Conservation (phyloP, 1,284 basidiomycete genomes). For the Rhodotorula sp. region DNA sequence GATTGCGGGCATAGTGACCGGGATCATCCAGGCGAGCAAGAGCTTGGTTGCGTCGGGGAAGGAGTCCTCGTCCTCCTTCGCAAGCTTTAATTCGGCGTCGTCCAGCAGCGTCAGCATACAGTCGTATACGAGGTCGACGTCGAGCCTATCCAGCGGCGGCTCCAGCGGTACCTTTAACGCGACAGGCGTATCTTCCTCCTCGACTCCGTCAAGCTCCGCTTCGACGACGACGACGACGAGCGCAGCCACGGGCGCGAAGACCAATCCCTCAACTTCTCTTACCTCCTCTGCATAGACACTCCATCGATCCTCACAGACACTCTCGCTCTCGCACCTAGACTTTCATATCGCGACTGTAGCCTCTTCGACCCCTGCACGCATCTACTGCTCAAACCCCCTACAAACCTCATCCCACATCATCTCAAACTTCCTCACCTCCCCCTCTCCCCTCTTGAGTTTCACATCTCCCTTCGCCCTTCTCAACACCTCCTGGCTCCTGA, state of each 20-base stretch:
- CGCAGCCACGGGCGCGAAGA: background rate
- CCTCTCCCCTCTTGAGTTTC: conserved; percentile 2
- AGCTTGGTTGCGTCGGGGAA: background rate
- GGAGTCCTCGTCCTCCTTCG: background rate
- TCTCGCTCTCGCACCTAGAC: background rate
- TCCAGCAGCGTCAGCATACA: too few species aligned
- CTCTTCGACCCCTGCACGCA: background rate
- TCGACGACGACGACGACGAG: too few species aligned
- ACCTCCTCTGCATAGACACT: background rate
- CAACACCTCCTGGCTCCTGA: conserved; percentile 18
- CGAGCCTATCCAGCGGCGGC: background rate
- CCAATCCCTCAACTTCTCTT: background rate
- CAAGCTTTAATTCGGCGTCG: background rate
- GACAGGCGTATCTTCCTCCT: background rate
- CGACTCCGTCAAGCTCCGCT: background rate
- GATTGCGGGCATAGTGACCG: background rate
- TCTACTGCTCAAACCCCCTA: conserved; percentile 16
- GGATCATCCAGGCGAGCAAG: background rate
- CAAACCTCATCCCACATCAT: conserved; percentile 23
- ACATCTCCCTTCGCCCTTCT: conserved; percentile 16
- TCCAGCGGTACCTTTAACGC: background rate
- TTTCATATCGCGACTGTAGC: background rate
- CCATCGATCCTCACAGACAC: background rate
- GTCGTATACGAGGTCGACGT: background rate
- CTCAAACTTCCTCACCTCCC: conserved; percentile 18